These are phyloP conservation scores for Pisolithus tinctorius DNA, from an alignment of 768 basidiomycete species.

Conservation along the genomic window DNA sequence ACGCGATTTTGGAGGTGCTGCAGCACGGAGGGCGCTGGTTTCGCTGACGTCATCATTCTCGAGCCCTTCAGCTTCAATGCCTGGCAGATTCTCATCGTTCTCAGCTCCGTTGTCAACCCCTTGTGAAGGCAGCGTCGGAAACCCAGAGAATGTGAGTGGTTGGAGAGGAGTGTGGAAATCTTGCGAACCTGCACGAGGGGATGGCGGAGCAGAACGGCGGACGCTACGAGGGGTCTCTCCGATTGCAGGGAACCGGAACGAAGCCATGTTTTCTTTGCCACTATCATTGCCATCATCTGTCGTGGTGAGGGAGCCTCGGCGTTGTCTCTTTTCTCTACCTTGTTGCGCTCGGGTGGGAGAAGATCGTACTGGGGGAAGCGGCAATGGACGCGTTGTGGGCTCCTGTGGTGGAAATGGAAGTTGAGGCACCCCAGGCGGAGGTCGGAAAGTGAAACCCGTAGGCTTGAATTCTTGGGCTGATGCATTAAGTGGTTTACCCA, in stretches of 20 bases:
- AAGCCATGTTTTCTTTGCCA: constrained; percentile 52
- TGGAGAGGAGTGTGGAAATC: constrained; percentile 21
- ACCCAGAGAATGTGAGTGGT: constrained; percentile 63
- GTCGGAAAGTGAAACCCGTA: constrained; percentile 67
- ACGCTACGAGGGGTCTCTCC: constrained; percentile 44
- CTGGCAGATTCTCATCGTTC: constrained; percentile 5
- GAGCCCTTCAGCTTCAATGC: constrained; percentile 6
- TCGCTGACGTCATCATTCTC: constrained; percentile 8
- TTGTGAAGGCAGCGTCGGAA: constrained; percentile 35
- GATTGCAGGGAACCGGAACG: constrained; percentile 68
- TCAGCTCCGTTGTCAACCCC: constrained; percentile 6
- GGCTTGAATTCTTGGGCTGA: constrained; percentile 82
- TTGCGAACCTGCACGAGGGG: constrained; percentile 25
- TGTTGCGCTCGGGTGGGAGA: constrained; percentile 34
- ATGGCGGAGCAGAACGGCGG: constrained; percentile 39
- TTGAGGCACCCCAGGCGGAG: constrained; percentile 58
- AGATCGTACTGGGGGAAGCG: constrained; percentile 27
- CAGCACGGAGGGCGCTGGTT: constrained; percentile 5
- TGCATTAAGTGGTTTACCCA: constrained; percentile 70
- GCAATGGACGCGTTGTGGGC: constrained; percentile 32
- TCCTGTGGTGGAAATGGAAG: constrained; percentile 33
- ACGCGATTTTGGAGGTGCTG: constrained; percentile 34
- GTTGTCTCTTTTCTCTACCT: constrained; percentile 76
- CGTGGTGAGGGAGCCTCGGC: constrained; percentile 41
- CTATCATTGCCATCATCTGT: constrained; percentile 42